phyloP scores from a whole-genome alignment of 2,329 filamentous ascomycete species.

The Lasiodiplodia sp. region DNA sequence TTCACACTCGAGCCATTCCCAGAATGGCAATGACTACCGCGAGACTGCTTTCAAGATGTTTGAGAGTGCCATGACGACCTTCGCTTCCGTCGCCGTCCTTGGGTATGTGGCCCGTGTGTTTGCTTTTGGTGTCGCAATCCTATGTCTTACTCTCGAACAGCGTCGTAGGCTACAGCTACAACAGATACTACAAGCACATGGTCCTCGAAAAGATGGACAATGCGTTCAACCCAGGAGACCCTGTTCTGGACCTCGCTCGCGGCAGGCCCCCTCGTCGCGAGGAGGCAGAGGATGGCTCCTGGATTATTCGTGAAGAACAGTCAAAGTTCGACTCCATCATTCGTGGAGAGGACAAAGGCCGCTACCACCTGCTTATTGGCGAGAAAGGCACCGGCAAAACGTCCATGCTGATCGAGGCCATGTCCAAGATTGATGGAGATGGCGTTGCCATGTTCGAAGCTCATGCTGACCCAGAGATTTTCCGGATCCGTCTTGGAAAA shows the following conservation, averaged over 20 bases:
- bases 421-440: constrained; percentile 89
- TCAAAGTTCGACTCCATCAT: constrained; percentile 82
- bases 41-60: constrained; percentile 60
- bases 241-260: constrained; percentile 73
- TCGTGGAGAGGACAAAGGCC: constrained; percentile 72
- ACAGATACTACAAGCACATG: constrained; percentile 78
- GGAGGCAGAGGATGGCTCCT: constrained; percentile 65
- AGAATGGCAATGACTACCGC: constrained; percentile 38
- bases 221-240: constrained; percentile 91
- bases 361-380: constrained; percentile 90
- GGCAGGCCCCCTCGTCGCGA: constrained; percentile 39
- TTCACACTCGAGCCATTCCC: neutral
- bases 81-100: constrained; percentile 58
- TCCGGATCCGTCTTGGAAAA: constrained; percentile 90
- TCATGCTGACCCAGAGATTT: constrained; percentile 93
- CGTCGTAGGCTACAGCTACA: constrained; percentile 56
- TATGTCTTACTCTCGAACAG: constrained; percentile 16
- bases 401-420: constrained; percentile 94
- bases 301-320: constrained; percentile 88
- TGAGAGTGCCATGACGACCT: constrained; percentile 58
- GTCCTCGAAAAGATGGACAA: constrained; percentile 92
- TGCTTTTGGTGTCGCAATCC: neutral
- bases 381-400: constrained; percentile 98
- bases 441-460: constrained; percentile 96
- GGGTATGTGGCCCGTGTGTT: constrained; percentile 39